Evolutionary conservation across 2,329 filamentous ascomycete genomes (phyloP), one percentile per base, ranked within the genome.

Genomic region (Nemania sp.): DNA sequence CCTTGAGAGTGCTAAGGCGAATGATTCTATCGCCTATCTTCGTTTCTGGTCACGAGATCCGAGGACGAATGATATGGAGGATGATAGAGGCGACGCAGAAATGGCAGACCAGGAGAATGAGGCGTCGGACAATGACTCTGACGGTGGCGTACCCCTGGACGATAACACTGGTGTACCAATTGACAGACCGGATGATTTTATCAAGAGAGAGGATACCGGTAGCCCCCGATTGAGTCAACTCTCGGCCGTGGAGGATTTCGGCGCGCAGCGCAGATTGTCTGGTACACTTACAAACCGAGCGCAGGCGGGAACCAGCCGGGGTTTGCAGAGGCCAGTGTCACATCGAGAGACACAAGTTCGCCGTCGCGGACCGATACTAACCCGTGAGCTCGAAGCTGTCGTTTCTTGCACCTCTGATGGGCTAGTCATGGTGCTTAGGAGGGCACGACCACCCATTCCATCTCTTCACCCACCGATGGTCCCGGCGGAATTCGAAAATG

Each of bases 381-480:
- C 79, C 1, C 77, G 91, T 46, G 90, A 95, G 72, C 75, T 96
- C 3, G 91, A 96, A 72, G 91, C 90, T 2, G 90, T 96, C n/a
- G 86, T 96, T 5, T 95, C 91, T 0, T 96, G 91, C 72, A 91
- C 90, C 2, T 95, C 91, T 0, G 91, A 96, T 68, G 91, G 91
- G 1, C 76, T 96, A 0, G 90, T 95, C 2, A 90, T 95, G 6
- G 86, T 93, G 44, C 75, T 95, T 12, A 83, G 91, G 51, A 83
- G 82, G 59, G 90, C 90, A 20, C 82, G 88, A 22, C 86, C 89
- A 3, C 78, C 84, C 6, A 83, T 91, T 41, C 88, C 87, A 3
- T 75, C 77, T 11, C 71, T 80, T 3, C 76, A 83, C 49, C 77
- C 79, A 7, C 76, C 80, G 11, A 68, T 72, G 22, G 67, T 77